Conservation (phyloP, 2,329 filamentous ascomycete genomes). For the Fusarium foetens region DNA sequence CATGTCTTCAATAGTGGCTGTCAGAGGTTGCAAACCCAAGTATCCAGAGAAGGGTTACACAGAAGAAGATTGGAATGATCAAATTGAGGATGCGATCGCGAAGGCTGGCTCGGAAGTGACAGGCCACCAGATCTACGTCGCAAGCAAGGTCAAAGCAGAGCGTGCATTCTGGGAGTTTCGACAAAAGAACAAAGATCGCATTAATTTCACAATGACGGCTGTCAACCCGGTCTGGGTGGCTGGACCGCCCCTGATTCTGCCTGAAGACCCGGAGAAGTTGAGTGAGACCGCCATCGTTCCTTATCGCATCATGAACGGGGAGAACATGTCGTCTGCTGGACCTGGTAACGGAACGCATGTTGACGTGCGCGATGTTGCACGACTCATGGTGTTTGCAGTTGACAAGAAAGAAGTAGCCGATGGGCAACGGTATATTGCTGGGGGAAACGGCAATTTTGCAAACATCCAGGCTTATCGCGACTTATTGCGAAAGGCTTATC, state of each 20-base stretch:
- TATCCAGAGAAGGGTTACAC: neutral
- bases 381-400: slow-evolving; percentile 7
- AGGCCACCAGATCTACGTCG: slow-evolving; percentile 16
- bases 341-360: slow-evolving; percentile 22
- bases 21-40: neutral
- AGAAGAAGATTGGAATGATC: slow-evolving; percentile 23
- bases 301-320: slow-evolving; percentile 17
- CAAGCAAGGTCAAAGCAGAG: slow-evolving; percentile 22
- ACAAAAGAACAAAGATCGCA: neutral
- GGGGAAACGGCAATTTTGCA: neutral
- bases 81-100: neutral
- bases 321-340: neutral
- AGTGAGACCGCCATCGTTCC: slow-evolving; percentile 19
- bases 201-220: slow-evolving; percentile 13
- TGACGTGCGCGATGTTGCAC: slow-evolving; percentile 18
- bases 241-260: slow-evolving; percentile 7
- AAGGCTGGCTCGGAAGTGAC: neutral
- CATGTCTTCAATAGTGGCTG: slow-evolving; percentile 10
- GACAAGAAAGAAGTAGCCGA: slow-evolving; percentile 6
- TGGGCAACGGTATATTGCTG: slow-evolving; percentile 14
- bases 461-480: slow-evolving; percentile 23
- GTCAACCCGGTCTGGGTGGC: slow-evolving; percentile 21
- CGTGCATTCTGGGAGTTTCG: slow-evolving; percentile 19
- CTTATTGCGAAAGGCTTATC: slow-evolving; percentile 6
- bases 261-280: slow-evolving; percentile 12